Evolutionary conservation across 768 basidiomycete species (phyloP).

Genomic region (Tephrocybe sp.): DNA sequence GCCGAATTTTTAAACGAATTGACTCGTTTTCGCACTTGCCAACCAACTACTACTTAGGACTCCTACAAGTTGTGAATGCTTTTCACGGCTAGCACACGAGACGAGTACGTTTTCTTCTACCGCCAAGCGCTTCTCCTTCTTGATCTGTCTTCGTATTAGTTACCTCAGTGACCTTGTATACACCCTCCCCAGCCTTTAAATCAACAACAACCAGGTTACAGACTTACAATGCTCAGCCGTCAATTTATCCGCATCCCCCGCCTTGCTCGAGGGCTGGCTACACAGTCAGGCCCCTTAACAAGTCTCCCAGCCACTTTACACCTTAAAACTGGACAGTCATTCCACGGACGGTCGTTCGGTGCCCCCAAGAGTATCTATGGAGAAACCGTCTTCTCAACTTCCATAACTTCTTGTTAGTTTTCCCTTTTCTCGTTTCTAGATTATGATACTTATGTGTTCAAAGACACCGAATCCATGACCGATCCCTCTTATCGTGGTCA

Average conservation of each 20-base stretch:
- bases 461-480: constrained; percentile 99
- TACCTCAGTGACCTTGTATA: constrained; percentile 92
- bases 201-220: constrained; percentile 13
- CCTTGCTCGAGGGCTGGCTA: constrained; percentile 62
- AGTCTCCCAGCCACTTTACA: constrained; percentile 80
- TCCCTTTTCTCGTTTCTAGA: background rate
- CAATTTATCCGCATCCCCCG: constrained; percentile 47
- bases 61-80: constrained; percentile 52
- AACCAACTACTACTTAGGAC: constrained; percentile 18
- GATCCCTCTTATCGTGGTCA: constrained; percentile 98
- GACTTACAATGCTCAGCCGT: constrained; percentile 54
- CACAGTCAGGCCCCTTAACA: constrained; percentile 49
- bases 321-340: constrained; percentile 92
- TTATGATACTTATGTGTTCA: constrained; percentile 6
- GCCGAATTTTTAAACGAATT: constrained; percentile 12
- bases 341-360: constrained; percentile 87
- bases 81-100: constrained; percentile 83
- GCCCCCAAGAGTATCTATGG: constrained; percentile 84
- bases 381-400: constrained; percentile 98
- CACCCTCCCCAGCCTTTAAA: constrained; percentile 54
- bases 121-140: constrained; percentile 10
- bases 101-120: constrained; percentile 64
- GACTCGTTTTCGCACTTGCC: constrained; percentile 8
- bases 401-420: constrained; percentile 91
- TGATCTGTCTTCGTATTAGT: constrained; percentile 42